Evolutionary conservation across 305 asterid genomes (phyloP).

Genomic region (Fraxinus latifolia): DNA sequence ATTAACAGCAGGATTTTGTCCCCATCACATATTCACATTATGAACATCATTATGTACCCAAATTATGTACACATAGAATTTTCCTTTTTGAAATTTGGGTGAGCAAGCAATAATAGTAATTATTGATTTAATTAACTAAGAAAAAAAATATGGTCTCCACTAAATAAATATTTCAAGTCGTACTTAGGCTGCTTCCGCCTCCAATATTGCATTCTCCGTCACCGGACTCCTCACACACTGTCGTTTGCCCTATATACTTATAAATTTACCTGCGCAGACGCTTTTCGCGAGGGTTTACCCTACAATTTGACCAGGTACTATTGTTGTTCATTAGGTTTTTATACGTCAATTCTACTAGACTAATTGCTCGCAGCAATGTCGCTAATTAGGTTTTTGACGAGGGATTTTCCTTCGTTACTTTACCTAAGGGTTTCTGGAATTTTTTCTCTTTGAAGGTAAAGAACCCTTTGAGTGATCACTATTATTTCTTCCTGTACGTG

Average conservation of each 20-base stretch:
- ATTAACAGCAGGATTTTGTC: no score
- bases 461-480: neutral
- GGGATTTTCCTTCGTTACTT: neutral
- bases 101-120: no score
- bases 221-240: neutral
- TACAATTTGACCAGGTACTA: neutral
- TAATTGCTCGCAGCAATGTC: neutral
- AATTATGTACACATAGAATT: no score
- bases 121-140: no score
- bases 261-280: neutral
- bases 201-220: neutral
- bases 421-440: neutral
- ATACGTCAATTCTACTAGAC: neutral
- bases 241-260: neutral
- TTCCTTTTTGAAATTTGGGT: no score
- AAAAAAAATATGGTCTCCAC: no score
- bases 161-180: no score
- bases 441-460: neutral
- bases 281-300: neutral
- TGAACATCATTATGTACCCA: no score
- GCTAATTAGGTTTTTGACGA: neutral
- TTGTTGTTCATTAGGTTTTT: neutral
- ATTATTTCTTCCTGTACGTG: neutral
- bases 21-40: no score
- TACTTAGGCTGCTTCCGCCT: neutral